Evolutionary conservation across 768 basidiomycete genomes (phyloP).

Genomic region (Artomyces pyxidatus): DNA sequence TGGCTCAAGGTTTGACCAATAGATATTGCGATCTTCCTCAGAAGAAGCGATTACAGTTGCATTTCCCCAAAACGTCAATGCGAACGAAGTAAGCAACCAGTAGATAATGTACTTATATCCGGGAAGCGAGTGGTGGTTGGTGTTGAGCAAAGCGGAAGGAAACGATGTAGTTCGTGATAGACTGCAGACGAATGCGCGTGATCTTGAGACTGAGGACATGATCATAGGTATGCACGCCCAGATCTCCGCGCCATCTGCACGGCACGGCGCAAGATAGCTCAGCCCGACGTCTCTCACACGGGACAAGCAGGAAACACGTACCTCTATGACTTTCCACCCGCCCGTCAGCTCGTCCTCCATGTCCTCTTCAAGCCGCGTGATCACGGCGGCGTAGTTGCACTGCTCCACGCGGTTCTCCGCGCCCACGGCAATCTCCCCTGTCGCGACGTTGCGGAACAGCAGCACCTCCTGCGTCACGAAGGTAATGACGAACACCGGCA

Average conservation of each 20-base stretch:
- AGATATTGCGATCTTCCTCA: no score
- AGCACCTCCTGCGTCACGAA: slow-evolving; percentile 94
- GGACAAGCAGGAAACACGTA: slow-evolving; percentile 28
- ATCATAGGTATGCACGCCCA: slow-evolving; percentile 1
- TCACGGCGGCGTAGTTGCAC: slow-evolving; percentile 84
- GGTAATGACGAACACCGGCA: slow-evolving; percentile 86
- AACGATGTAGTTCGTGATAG: no score
- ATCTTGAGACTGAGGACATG: background rate
- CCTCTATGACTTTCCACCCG: slow-evolving; percentile 98
- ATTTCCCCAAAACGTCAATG: no score
- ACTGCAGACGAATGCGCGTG: background rate
- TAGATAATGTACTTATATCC: no score
- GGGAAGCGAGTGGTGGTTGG: no score
- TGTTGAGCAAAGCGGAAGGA: no score
- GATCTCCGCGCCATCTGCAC: slow-evolving; percentile 3
- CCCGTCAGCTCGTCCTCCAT: slow-evolving; percentile 89
- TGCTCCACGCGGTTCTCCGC: slow-evolving; percentile 89
- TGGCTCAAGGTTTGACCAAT: no score
- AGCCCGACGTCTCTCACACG: background rate
- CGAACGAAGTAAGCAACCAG: no score
- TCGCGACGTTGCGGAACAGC: slow-evolving; percentile 83
- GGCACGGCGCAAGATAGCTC: no score
- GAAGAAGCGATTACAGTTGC: no score
- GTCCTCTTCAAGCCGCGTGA: slow-evolving; percentile 85
- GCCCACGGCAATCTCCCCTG: slow-evolving; percentile 80